Evolutionary conservation across 2,329 filamentous ascomycete species (phyloP).

Genomic region (Ophiostoma montium): DNA sequence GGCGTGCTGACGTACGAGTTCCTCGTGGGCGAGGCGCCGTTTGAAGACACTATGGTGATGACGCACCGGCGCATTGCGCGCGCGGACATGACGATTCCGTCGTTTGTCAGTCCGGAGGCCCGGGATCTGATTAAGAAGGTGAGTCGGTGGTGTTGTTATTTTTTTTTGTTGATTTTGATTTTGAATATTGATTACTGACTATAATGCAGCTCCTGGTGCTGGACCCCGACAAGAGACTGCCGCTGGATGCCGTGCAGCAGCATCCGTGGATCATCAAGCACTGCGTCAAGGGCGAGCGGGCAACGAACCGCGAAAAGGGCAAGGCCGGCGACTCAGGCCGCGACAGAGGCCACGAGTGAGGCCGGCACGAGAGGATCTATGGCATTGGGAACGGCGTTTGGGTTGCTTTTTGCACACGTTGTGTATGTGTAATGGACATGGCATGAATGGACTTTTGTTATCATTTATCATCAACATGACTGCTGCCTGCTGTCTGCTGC

Average conservation of each 20-base stretch:
- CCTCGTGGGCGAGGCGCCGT: constrained; percentile 86
- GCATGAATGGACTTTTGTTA: no score
- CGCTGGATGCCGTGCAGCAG: constrained; percentile 72
- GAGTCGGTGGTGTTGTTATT: constrained; percentile 19
- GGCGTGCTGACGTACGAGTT: constrained; percentile 96
- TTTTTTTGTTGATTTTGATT: neutral
- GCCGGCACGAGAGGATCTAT: neutral
- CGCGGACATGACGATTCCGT: constrained; percentile 84
- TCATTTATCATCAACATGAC: no score
- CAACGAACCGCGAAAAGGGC: constrained; percentile 35
- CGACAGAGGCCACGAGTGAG: no score
- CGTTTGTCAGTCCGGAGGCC: constrained; percentile 80
- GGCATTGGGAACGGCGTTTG: no score
- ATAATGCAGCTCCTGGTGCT: constrained; percentile 80
- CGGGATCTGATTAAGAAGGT: constrained; percentile 86
- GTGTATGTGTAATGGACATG: no score
- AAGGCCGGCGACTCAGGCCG: constrained; percentile 18
- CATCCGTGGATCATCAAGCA: constrained; percentile 98
- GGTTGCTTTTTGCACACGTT: no score
- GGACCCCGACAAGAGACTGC: constrained; percentile 84
- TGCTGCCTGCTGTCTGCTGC: constrained; percentile 5
- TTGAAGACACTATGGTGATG: constrained; percentile 91
- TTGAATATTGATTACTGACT: no score
- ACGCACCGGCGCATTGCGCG: constrained; percentile 80
- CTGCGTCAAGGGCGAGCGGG: constrained; percentile 54